Evolutionary conservation across 768 basidiomycete genomes (phyloP).

Genomic region (Mycena kentingensis): DNA sequence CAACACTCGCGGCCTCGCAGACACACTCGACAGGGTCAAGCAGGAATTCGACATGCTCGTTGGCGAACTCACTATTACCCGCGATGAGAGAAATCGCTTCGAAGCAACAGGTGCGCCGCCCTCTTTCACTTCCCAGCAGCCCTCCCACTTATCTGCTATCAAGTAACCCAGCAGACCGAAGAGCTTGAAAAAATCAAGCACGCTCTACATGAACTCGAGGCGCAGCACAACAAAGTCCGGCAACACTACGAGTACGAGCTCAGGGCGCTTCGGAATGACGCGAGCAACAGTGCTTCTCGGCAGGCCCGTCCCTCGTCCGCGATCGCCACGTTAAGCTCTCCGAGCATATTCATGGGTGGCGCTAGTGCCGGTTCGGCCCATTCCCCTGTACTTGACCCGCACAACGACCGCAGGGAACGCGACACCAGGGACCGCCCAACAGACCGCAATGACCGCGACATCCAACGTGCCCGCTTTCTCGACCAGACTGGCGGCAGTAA

Average conservation of each 20-base stretch:
- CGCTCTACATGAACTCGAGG: slow-evolving; percentile 3
- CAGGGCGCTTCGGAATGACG: slow-evolving; percentile 11
- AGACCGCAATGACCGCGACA: slow-evolving; percentile 6
- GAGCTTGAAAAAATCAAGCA: slow-evolving; percentile 18
- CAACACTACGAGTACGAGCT: slow-evolving; percentile 9
- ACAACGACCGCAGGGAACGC: slow-evolving; percentile 8
- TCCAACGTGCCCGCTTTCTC: slow-evolving; percentile 19
- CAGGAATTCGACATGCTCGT: slow-evolving; percentile 19
- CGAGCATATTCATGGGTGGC: slow-evolving; percentile 19
- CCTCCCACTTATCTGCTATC: background rate
- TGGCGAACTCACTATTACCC: slow-evolving; percentile 14
- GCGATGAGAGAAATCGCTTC: slow-evolving; percentile 19
- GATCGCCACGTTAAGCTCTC: slow-evolving; percentile 18
- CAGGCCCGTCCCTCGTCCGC: slow-evolving; percentile 16
- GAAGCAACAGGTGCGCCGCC: slow-evolving; percentile 17
- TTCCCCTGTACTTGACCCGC: slow-evolving; percentile 19
- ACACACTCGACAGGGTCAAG: slow-evolving; percentile 21
- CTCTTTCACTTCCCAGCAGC: background rate
- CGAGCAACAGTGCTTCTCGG: slow-evolving; percentile 6
- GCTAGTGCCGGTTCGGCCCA: slow-evolving; percentile 1
- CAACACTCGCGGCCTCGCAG: slow-evolving; percentile 14
- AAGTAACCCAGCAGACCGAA: slow-evolving; percentile 16
- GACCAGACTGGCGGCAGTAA: slow-evolving; percentile 8
- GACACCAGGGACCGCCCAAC: too few species aligned
- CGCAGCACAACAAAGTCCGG: slow-evolving; percentile 5